Evolutionary conservation across 768 basidiomycete genomes (phyloP).

Genomic region (Tulasnella sp.): DNA sequence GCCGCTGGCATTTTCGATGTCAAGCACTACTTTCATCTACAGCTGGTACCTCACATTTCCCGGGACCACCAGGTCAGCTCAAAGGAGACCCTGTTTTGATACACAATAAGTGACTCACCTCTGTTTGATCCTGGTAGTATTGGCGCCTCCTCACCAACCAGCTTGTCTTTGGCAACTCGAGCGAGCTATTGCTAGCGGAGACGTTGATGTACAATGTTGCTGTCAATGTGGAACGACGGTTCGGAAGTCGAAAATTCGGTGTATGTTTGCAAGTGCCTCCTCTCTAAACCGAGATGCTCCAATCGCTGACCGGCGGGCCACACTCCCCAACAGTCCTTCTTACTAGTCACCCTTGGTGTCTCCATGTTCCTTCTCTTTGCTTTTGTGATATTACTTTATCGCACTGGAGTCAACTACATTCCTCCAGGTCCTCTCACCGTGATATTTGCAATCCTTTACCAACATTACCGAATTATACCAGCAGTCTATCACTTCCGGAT

Average conservation of each 20-base stretch:
- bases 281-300: neutral
- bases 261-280: slow-evolving; percentile 50
- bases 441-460: slow-evolving; percentile 77
- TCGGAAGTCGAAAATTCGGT: slow-evolving; percentile 85
- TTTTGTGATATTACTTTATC: slow-evolving; percentile 60
- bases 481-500: slow-evolving; percentile 73
- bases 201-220: slow-evolving; percentile 72
- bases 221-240: slow-evolving; percentile 77
- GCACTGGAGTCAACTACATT: slow-evolving; percentile 70
- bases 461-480: slow-evolving; percentile 79
- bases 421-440: slow-evolving; percentile 76
- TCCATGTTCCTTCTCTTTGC: slow-evolving; percentile 71
- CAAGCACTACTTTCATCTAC: slow-evolving; percentile 87
- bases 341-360: slow-evolving; percentile 66
- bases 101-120: slow-evolving; percentile 41
- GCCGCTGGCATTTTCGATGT: slow-evolving; percentile 77
- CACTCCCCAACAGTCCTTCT: slow-evolving; percentile 62
- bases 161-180: slow-evolving; percentile 78
- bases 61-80: slow-evolving; percentile 77
- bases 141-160: slow-evolving; percentile 81
- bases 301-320: neutral
- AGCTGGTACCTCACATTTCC: slow-evolving; percentile 90
- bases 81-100: slow-evolving; percentile 29
- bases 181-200: slow-evolving; percentile 78
- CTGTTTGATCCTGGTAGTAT: slow-evolving; percentile 58